Evolutionary conservation across 805 yeast genomes (phyloP).

Genomic region (Candida andamanensis): DNA sequence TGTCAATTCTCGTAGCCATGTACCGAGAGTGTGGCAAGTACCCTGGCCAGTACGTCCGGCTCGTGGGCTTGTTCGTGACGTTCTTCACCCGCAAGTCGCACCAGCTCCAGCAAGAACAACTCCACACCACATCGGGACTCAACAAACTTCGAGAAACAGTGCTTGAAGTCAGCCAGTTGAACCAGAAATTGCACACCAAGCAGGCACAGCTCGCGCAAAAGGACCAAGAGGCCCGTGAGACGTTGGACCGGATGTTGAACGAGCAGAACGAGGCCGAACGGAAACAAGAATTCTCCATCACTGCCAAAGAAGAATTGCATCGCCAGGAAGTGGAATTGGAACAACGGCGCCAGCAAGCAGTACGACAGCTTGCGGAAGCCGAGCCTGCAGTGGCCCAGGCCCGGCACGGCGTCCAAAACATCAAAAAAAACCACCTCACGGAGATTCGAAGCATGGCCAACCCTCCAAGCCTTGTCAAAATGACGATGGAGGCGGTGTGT

Average conservation of each 20-base stretch:
- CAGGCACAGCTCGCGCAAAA: slow-evolving; percentile 46
- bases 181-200: slow-evolving; percentile 49
- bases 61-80: slow-evolving; percentile 26
- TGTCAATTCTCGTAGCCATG: neutral
- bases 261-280: slow-evolving; percentile 93
- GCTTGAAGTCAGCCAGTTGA: slow-evolving; percentile 59
- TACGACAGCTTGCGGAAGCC: slow-evolving; percentile 63
- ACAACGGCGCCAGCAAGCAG: slow-evolving; percentile 48
- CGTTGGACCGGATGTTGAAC: slow-evolving; percentile 68
- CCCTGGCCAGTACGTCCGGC: slow-evolving; percentile 8
- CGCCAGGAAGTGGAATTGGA: slow-evolving; percentile 61
- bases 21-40: slow-evolving; percentile 1
- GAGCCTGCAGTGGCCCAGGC: slow-evolving; percentile 87
- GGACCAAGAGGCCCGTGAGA: slow-evolving; percentile 62
- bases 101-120: slow-evolving; percentile 58
- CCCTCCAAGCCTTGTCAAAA: slow-evolving; percentile 84
- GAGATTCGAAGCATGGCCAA: slow-evolving; percentile 85
- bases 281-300: slow-evolving; percentile 77
- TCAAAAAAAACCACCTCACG: slow-evolving; percentile 86
- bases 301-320: slow-evolving; percentile 64
- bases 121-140: slow-evolving; percentile 69
- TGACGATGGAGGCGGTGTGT: slow-evolving; percentile 86
- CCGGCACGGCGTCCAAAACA: slow-evolving; percentile 82
- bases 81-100: slow-evolving; percentile 40
- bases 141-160: slow-evolving; percentile 75